phyloP scores from a whole-genome alignment of 208 protist genomes.

The Acanthamoeba royreba region DNA sequence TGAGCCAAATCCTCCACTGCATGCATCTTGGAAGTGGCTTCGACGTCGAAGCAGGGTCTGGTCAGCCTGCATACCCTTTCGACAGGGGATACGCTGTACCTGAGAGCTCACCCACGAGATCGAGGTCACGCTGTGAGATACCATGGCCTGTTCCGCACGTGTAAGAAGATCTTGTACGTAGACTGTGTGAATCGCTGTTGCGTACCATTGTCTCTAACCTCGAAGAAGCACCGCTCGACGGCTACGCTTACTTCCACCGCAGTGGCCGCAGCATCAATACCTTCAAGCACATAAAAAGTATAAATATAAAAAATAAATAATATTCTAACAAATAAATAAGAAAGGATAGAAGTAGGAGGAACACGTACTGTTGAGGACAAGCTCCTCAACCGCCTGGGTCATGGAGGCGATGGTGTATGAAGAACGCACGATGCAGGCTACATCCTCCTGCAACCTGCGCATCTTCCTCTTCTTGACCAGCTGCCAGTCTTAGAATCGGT shows the following conservation, averaged over 20 bases:
- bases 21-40: not conserved
- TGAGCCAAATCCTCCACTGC: not conserved
- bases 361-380: slow-evolving; percentile 10
- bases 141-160: not conserved
- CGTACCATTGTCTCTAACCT: slow-evolving; percentile 23
- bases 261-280: not conserved
- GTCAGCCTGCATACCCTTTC: not conserved
- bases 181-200: too few relatives aligned
- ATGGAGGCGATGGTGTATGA: not conserved
- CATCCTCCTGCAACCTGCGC: not conserved
- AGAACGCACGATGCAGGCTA: not conserved
- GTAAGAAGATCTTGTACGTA: not conserved
- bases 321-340: not conserved
- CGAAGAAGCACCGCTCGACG: not conserved
- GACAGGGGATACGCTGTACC: not conserved
- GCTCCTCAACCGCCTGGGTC: not conserved
- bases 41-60: not conserved
- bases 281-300: not conserved
- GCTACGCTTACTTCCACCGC: not conserved
- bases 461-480: not conserved
- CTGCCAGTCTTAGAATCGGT: not conserved
- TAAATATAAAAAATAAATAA: not conserved
- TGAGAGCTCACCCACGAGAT: not conserved
- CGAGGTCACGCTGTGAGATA: not conserved
- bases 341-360: too few relatives aligned